Evolutionary conservation across 228 moss, liverwort and hornwort species (phyloP).

Genomic region (Sphagnum magellanicum): DNA sequence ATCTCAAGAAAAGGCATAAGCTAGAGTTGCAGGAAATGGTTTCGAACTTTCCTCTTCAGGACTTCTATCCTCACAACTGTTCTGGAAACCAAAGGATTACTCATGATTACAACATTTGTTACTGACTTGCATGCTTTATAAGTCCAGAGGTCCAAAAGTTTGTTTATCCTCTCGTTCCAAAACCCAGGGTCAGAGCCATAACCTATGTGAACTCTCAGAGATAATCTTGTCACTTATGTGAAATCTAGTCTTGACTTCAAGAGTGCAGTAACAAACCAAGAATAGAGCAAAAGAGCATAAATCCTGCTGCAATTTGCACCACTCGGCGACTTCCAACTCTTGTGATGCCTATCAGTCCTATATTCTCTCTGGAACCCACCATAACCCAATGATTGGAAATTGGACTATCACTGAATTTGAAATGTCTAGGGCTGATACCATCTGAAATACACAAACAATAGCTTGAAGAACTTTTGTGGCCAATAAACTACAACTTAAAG

Average conservation of each 20-base stretch:
- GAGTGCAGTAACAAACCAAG: slow-evolving; percentile 21
- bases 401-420: too few species aligned
- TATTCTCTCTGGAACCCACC: slow-evolving; percentile 45
- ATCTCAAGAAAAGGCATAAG: too few species aligned
- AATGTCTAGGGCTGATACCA: neutral
- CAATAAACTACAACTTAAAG: neutral
- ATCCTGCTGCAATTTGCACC: slow-evolving; percentile 75
- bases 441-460: neutral
- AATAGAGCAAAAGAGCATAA: slow-evolving; percentile 81
- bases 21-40: too few species aligned
- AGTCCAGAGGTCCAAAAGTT: neutral
- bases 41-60: too few species aligned
- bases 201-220: neutral
- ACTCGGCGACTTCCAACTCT: slow-evolving; percentile 87
- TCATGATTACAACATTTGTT: too few species aligned
- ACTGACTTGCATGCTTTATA: neutral
- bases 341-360: slow-evolving; percentile 83
- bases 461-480: neutral
- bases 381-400: neutral
- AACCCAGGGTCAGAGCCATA: too few species aligned
- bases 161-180: too few species aligned
- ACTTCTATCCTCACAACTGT: too few species aligned
- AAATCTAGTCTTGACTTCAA: neutral
- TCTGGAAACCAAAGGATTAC: too few species aligned
- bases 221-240: neutral